Evolutionary conservation across 169 alveolate species (phyloP).

Genomic region (Cryptosporidium parvum): DNA sequence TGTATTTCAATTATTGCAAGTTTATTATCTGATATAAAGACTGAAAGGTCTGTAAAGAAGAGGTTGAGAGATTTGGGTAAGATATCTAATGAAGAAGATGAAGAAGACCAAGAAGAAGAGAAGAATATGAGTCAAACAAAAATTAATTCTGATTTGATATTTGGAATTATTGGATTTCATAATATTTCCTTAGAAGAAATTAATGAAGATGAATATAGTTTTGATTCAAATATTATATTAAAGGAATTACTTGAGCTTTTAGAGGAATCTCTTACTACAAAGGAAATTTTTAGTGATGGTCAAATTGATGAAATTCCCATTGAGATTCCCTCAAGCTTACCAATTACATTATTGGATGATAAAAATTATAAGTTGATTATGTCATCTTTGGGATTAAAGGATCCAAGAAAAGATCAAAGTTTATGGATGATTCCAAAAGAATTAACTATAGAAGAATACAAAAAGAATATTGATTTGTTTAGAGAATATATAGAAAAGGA

Average conservation of each 20-base stretch:
- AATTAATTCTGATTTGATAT: slow-evolving; percentile 26
- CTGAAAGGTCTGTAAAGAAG: slow-evolving; percentile 55
- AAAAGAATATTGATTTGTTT: not conserved
- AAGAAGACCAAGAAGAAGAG: not conserved
- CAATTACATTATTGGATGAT: slow-evolving; percentile 25
- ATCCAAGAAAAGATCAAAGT: not conserved
- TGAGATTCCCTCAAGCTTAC: slow-evolving; percentile 36
- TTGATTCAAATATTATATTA: slow-evolving; percentile 24
- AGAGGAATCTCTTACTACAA: slow-evolving; percentile 48
- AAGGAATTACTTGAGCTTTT: slow-evolving; percentile 12
- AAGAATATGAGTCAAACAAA: not conserved
- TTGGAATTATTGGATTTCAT: slow-evolving; percentile 11
- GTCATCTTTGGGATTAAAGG: slow-evolving; percentile 36
- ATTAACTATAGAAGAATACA: slow-evolving; percentile 11
- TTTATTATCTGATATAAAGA: slow-evolving; percentile 27
- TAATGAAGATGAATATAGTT: not conserved
- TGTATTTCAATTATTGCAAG: slow-evolving; percentile 62
- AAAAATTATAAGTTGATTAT: slow-evolving; percentile 10
- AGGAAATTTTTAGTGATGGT: slow-evolving; percentile 21
- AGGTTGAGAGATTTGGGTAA: slow-evolving; percentile 35
- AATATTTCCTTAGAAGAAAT: not conserved
- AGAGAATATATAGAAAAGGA: slow-evolving; percentile 21
- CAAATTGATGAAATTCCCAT: slow-evolving; percentile 61
- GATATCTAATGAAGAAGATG: not conserved
- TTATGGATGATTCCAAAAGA: slow-evolving; percentile 66